Percentiles rank a stretch among this genome's conserved stretches.
Conservation (phyloP, 495 filamentous ascomycete species). For the Xylaria palmicola region DNA sequence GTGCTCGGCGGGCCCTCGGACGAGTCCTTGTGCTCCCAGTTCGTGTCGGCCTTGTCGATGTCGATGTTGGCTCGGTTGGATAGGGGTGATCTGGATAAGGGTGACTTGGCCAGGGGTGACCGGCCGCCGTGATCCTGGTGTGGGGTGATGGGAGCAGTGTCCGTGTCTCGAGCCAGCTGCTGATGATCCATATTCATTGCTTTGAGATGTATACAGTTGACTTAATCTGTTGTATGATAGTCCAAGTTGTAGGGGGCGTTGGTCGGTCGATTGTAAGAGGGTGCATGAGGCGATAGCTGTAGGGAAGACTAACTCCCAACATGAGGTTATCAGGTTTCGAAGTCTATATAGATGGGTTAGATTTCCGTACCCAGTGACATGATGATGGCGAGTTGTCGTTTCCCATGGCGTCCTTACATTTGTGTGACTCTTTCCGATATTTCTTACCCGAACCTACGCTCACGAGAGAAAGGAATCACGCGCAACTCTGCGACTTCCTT, state of each 20-base stretch:
- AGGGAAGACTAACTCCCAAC: neutral
- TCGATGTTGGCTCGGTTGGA: constrained; percentile 25
- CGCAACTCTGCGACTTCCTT: neutral
- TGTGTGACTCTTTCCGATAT: neutral
- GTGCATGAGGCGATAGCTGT: neutral
- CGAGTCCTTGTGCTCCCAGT: constrained; percentile 35
- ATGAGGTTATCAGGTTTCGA: neutral
- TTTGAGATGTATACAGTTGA: constrained; percentile 1
- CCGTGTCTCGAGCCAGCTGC: constrained; percentile 19
- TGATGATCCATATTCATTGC: constrained; percentile 16
- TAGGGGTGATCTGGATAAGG: constrained; percentile 21
- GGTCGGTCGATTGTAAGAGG: neutral
- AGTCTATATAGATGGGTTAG: neutral
- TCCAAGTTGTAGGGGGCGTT: constrained; percentile 6
- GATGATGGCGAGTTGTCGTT: neutral
- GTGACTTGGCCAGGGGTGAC: constrained; percentile 16
- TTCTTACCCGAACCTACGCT: neutral
- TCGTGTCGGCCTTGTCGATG: constrained; percentile 15
- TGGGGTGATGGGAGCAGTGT: constrained; percentile 12
- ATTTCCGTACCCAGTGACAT: neutral
- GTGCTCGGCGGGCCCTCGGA: constrained; percentile 37
- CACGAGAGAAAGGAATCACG: neutral
- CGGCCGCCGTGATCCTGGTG: neutral
- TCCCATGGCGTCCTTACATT: neutral
- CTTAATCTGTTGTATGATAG: constrained; percentile 17